These are phyloP conservation scores for Rhododendron vialii DNA, from an alignment of 148 eudicot species.

Conservation along the genomic window DNA sequence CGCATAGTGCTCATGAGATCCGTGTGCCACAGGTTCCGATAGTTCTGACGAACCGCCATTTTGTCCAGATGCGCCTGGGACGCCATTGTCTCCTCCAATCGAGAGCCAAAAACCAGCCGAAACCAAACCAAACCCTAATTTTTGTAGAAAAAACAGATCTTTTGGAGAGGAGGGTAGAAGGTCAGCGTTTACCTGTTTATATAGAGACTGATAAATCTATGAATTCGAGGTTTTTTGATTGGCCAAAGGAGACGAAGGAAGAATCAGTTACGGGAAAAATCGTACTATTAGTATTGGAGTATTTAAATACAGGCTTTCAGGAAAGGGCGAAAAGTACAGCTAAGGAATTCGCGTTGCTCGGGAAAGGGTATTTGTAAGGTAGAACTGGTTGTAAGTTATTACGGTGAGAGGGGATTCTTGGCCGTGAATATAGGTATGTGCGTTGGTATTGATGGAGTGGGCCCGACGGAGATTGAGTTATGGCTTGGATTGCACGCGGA, in stretches of 20 bases:
- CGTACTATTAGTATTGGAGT: too few species aligned
- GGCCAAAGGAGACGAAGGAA: background rate
- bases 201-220: background rate
- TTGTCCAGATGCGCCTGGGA: constrained; percentile 50
- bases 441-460: background rate
- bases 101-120: background rate
- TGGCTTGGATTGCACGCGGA: background rate
- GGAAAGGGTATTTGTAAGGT: background rate
- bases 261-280: background rate
- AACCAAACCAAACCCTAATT: background rate
- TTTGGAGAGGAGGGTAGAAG: background rate
- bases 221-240: background rate
- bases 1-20: constrained; percentile 60
- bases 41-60: constrained; percentile 61
- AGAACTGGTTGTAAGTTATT: background rate
- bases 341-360: background rate
- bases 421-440: background rate
- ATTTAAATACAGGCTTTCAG: too few species aligned
- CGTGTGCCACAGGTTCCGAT: constrained; percentile 81
- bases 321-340: background rate
- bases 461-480: background rate
- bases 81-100: constrained; percentile 32
- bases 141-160: background rate
- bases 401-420: background rate
- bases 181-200: background rate